Evolutionary conservation across 1,284 basidiomycete species (phyloP).

Genomic region (Ustilago bromivora): DNA sequence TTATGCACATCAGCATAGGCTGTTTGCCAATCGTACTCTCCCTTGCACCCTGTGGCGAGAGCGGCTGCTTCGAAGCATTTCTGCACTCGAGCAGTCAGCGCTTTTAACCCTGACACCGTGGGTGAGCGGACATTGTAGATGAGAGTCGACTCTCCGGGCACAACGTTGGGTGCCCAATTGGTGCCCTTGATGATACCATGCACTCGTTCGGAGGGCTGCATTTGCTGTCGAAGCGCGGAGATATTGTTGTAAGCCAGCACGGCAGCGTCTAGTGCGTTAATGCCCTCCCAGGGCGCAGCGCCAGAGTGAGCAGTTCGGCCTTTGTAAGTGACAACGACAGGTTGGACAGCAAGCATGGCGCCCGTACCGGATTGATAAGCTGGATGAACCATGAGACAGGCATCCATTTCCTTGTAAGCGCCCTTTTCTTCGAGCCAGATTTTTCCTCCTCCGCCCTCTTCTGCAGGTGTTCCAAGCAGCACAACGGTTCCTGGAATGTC

Average conservation of each 20-base stretch:
- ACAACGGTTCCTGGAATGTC: constrained; percentile 79
- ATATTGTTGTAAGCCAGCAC: constrained; percentile 82
- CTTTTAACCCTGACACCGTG: constrained; percentile 74
- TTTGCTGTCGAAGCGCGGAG: constrained; percentile 81
- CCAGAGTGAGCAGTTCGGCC: constrained; percentile 64
- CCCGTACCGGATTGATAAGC: constrained; percentile 71
- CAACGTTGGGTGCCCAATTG: constrained; percentile 73
- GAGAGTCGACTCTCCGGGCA: constrained; percentile 82
- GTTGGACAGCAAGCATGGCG: constrained; percentile 73
- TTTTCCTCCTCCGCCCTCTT: constrained; percentile 85
- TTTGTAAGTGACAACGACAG: constrained; percentile 48
- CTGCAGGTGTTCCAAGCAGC: constrained; percentile 87
- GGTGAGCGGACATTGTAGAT: constrained; percentile 78
- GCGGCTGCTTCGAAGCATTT: constrained; percentile 81
- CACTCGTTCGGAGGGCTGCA: constrained; percentile 74
- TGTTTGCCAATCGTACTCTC: constrained; percentile 71
- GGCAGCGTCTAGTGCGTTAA: constrained; percentile 85
- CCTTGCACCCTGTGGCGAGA: constrained; percentile 77
- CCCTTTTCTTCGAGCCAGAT: constrained; percentile 78
- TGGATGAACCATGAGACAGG: constrained; percentile 77
- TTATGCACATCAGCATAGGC: constrained; percentile 69
- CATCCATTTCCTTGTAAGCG: constrained; percentile 81
- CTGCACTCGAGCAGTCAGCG: constrained; percentile 73
- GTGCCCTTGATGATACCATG: constrained; percentile 70
- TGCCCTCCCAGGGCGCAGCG: constrained; percentile 82